Conservation (phyloP, 2,329 filamentous ascomycete genomes). For the Blastomyces silverae region DNA sequence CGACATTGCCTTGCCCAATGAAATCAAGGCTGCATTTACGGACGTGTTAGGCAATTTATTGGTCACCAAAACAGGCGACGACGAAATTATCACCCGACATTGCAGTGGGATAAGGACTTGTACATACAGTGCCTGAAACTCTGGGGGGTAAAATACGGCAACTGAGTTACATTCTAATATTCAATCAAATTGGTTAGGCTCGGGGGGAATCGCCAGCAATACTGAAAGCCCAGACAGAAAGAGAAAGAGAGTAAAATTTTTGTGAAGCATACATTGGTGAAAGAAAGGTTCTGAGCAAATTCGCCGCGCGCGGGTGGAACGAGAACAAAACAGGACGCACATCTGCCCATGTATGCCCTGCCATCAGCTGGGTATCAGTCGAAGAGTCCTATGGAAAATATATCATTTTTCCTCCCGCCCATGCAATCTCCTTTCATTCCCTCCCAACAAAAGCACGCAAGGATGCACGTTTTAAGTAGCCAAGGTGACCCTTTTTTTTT, state of each 20-base stretch:
- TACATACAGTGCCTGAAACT: neutral
- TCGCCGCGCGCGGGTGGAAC: neutral
- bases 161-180: neutral
- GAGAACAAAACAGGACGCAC: neutral
- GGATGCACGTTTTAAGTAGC: no score
- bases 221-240: neutral
- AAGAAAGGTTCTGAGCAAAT: neutral
- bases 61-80: neutral
- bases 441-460: neutral
- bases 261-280: neutral
- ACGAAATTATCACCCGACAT: neutral
- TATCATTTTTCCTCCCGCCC: neutral
- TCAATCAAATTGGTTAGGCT: neutral
- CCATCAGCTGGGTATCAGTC: conserved; percentile 5
- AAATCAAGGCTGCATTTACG: neutral
- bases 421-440: neutral
- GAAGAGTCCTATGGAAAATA: neutral
- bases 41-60: neutral
- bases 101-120: neutral
- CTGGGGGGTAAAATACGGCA: neutral
- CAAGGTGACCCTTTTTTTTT: no score
- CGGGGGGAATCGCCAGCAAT: conserved; percentile 2
- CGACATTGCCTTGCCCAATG: neutral
- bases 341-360: neutral
- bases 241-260: neutral